Evolutionary conservation across 2,329 filamentous ascomycete genomes (phyloP).

Genomic region (Epichloe glyceriae): DNA sequence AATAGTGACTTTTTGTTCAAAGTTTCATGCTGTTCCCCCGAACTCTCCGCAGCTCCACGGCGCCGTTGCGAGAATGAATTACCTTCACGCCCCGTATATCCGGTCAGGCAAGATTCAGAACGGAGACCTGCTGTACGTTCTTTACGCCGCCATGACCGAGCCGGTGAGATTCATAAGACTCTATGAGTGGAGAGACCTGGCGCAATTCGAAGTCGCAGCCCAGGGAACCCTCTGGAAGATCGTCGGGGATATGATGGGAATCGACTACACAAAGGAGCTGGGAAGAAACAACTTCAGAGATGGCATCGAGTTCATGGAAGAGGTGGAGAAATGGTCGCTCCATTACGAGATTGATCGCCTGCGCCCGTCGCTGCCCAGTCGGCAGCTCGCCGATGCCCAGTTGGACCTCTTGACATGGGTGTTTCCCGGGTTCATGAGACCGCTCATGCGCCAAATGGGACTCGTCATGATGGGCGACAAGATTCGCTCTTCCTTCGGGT

Average conservation of each 20-base stretch:
- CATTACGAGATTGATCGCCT: conserved; percentile 48
- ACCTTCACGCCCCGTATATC: conserved; percentile 23
- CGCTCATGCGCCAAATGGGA: conserved; percentile 36
- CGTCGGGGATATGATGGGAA: conserved; percentile 58
- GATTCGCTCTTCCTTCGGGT: conserved; percentile 53
- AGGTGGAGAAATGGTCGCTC: conserved; percentile 34
- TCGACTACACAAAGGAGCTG: conserved; percentile 34
- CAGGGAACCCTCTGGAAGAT: conserved; percentile 58
- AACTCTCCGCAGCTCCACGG: conserved; percentile 19
- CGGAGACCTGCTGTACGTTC: conserved; percentile 25
- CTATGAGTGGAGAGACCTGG: conserved; percentile 59
- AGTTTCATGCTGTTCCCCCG: conserved; percentile 19
- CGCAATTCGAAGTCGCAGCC: conserved; percentile 54
- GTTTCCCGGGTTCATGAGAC: conserved; percentile 32
- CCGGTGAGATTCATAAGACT: conserved; percentile 48
- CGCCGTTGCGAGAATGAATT: conserved; percentile 27
- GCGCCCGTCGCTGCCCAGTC: conserved; percentile 37
- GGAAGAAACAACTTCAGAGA: conserved; percentile 29
- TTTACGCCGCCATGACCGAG: conserved; percentile 50
- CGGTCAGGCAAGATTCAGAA: conserved; percentile 24
- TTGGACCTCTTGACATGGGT: conserved; percentile 46
- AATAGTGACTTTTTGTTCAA: not conserved
- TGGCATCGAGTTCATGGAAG: conserved; percentile 38
- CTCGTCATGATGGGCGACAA: conserved; percentile 50
- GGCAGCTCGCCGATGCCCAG: conserved; percentile 43